Evolutionary conservation across 2,329 filamentous ascomycete genomes (phyloP), one percentile per base, ranked within the genome.

Genomic region (Aspergillus hiratsukae): DNA sequence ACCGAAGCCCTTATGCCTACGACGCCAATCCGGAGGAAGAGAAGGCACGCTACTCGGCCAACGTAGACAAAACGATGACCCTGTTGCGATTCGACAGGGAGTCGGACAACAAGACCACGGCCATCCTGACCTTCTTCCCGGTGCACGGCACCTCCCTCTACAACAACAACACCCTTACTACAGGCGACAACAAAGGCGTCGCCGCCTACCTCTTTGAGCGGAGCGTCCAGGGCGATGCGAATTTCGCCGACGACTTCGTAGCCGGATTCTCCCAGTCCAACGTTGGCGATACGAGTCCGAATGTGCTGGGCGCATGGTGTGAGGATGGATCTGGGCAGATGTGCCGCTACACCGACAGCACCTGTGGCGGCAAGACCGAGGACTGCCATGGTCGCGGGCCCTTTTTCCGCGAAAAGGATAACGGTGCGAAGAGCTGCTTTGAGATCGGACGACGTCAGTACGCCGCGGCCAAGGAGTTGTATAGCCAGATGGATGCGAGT

Each of bases 151-250:
- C 93, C 0, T 96, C 91, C 0, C 84, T 97, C 73, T 84, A 92
- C 25, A 88, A 89, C 54, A 97, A 97, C 75, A 96, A 96, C 74
- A 97, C 91, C 0, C 80, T 96, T 14, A 84, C 94, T 51, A 87
- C 91, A 2, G 93, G 90, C n/a, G 93, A 97, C 72, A 97, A 97
- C 78, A 97, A 97, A 76, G 93, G 93, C 11, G 90, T 96, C 6
- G 92, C 93, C 2, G 89, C 92, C 0, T 88, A 88, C 69, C 78
- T 96, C 11, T 87, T 97, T 53, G 93, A 97, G 70, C 83, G 88
- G 62, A 86, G 83, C 52, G 80, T 88, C 50, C 70, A 76, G 2
- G 74, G 72, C n/a, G 79, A 84, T 19, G 68, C 77, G 1, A 79
- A 76, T 19, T 85, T 86, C 35, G 81, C 83, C 0, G 77, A 84